A percentile compares a stretch with the other conserved stretches of the same genome.
phyloP scores from a whole-genome alignment of 495 filamentous ascomycete genomes.

The Penicillium samsonianum region DNA sequence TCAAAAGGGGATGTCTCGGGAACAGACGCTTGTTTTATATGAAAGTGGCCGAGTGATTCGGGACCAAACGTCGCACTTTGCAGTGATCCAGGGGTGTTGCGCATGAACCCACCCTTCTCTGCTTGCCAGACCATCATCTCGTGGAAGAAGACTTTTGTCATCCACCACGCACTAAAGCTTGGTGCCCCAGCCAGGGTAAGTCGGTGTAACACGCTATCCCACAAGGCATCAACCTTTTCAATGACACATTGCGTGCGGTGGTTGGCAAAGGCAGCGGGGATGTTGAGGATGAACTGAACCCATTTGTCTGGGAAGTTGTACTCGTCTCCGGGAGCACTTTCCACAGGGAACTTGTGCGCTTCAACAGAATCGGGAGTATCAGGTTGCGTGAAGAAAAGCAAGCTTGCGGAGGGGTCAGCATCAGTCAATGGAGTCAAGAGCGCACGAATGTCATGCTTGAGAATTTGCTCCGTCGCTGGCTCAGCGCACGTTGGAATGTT shows the following conservation, averaged over 20 bases:
- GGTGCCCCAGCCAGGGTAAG: slow-evolving; percentile 74
- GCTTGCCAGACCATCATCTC: slow-evolving; percentile 93
- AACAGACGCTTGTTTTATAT: slow-evolving; percentile 21
- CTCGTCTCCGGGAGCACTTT: slow-evolving; percentile 41
- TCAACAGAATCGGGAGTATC: slow-evolving; percentile 42
- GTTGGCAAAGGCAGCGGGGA: slow-evolving; percentile 76
- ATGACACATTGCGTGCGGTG: slow-evolving; percentile 58
- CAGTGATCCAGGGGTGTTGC: slow-evolving; percentile 51
- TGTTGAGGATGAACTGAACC: slow-evolving; percentile 74
- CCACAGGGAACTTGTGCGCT: slow-evolving; percentile 39
- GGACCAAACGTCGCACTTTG: slow-evolving; percentile 43
- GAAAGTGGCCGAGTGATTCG: slow-evolving; percentile 31
- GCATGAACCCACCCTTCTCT: slow-evolving; percentile 89
- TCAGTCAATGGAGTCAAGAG: slow-evolving; percentile 57
- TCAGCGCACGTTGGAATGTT: slow-evolving; percentile 46
- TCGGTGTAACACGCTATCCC: slow-evolving; percentile 48
- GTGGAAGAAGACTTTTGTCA: slow-evolving; percentile 95
- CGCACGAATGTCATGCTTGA: slow-evolving; percentile 72
- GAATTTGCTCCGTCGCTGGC: slow-evolving; percentile 59
- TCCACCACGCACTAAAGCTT: slow-evolving; percentile 96
- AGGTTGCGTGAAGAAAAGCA: slow-evolving; percentile 44
- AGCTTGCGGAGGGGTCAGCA: slow-evolving; percentile 30
- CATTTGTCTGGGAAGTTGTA: slow-evolving; percentile 80
- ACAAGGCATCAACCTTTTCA: slow-evolving; percentile 46
- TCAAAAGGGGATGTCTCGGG: slow-evolving; percentile 18